Conservation (phyloP, 2,329 filamentous ascomycete species). For the Achaetomium macrosporum region DNA sequence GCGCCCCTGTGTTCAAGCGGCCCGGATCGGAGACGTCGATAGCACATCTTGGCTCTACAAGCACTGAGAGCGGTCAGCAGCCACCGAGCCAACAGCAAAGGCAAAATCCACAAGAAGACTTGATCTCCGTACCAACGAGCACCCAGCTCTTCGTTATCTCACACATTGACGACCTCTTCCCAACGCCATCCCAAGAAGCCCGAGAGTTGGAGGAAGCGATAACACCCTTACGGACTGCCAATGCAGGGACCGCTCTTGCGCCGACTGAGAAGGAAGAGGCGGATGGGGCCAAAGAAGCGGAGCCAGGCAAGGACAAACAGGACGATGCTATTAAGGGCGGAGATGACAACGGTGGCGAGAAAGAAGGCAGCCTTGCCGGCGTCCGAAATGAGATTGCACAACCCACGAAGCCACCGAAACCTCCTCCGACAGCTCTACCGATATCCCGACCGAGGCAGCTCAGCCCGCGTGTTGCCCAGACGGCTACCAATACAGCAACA, state of each 20-base stretch:
- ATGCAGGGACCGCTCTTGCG: no score
- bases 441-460: not conserved
- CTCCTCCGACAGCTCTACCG: not conserved
- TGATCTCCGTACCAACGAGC: slow-evolving; percentile 11
- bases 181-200: slow-evolving; percentile 39
- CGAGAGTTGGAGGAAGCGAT: slow-evolving; percentile 42
- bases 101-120: not conserved
- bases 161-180: slow-evolving; percentile 30
- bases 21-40: not conserved
- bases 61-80: not conserved
- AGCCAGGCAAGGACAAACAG: no score
- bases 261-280: no score
- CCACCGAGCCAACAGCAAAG: not conserved
- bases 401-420: slow-evolving; percentile 10
- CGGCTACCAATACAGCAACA: not conserved
- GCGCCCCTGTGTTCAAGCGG: slow-evolving; percentile 3
- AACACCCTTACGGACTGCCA: no score
- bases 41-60: no score
- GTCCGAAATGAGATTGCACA: no score
- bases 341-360: no score
- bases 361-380: no score
- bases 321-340: no score
- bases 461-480: not conserved
- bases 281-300: no score
- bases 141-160: slow-evolving; percentile 19